A percentile compares a stretch with the other conserved stretches of the same genome.
Conservation (phyloP, 2,329 filamentous ascomycete genomes). For the Fusarium sterilihyphosum region DNA sequence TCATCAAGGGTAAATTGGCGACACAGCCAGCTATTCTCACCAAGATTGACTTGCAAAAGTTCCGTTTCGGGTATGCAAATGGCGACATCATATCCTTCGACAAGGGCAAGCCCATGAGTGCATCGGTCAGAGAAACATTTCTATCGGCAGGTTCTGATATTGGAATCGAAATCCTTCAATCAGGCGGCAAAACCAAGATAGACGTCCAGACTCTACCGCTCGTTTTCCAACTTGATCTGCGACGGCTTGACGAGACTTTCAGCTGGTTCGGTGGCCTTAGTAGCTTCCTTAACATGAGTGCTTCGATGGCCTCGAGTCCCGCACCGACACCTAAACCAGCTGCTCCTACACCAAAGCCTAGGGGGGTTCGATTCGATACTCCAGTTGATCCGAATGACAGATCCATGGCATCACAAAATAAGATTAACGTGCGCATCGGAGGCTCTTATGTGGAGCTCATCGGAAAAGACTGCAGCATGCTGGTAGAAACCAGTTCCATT, state of each 20-base stretch:
- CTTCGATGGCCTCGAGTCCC: constrained; percentile 81
- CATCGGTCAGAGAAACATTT: constrained; percentile 68
- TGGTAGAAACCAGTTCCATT: constrained; percentile 80
- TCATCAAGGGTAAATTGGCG: constrained; percentile 19
- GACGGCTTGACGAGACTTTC: constrained; percentile 85
- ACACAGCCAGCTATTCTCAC: constrained; percentile 46
- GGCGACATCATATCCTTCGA: constrained; percentile 73
- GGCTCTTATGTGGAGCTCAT: constrained; percentile 81
- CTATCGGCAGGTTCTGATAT: constrained; percentile 67
- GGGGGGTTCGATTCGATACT: constrained; percentile 68
- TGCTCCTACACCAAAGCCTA: constrained; percentile 56
- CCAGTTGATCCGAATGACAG: constrained; percentile 60
- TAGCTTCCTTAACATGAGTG: constrained; percentile 87
- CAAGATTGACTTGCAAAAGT: constrained; percentile 63
- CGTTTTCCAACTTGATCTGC: constrained; percentile 79
- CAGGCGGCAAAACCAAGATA: constrained; percentile 58
- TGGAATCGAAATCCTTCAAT: constrained; percentile 61
- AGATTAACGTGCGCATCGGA: constrained; percentile 80
- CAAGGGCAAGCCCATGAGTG: constrained; percentile 64
- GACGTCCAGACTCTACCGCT: constrained; percentile 82
- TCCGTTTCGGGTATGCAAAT: constrained; percentile 70
- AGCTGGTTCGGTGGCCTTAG: constrained; percentile 91
- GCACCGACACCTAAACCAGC: constrained; percentile 56
- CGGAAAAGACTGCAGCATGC: constrained; percentile 79
- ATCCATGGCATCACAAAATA: constrained; percentile 63